Conservation (phyloP, 208 protist genomes). For the Crithidia expoeki region DNA sequence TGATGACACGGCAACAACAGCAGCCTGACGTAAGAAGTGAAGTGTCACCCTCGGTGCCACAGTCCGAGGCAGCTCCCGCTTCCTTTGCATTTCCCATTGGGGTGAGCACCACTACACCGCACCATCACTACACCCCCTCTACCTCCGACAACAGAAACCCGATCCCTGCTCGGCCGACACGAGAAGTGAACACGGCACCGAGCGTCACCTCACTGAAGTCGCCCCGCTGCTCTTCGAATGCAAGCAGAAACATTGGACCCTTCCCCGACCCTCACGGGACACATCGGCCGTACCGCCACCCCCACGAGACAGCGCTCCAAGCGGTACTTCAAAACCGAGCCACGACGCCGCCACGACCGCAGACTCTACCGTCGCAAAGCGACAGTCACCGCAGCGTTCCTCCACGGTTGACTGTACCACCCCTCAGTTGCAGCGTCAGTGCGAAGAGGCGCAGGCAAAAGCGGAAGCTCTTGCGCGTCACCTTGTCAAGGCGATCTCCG, state of each 20-base stretch:
- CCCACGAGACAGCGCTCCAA: neutral
- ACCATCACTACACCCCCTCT: no score
- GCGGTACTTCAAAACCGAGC: neutral
- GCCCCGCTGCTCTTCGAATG: neutral
- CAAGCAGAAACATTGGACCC: neutral
- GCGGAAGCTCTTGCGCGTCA: conserved; percentile 80
- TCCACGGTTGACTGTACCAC: neutral
- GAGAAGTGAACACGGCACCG: neutral
- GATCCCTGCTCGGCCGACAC: no score
- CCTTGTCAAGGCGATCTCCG: conserved; percentile 74
- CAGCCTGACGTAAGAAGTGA: neutral
- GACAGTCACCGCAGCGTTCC: neutral
- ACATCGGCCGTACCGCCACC: neutral
- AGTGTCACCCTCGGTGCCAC: neutral
- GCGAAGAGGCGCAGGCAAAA: conserved; percentile 63
- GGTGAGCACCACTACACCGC: no score
- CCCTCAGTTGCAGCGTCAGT: conserved; percentile 36
- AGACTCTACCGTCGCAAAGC: neutral
- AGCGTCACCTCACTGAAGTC: neutral
- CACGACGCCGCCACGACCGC: neutral
- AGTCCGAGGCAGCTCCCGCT: neutral
- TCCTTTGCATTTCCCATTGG: neutral
- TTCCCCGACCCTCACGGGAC: neutral
- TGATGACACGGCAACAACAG: neutral
- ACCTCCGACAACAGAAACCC: no score